phyloP scores from a whole-genome alignment of 139 green algal species.

The Coelastrella sp. region DNA sequence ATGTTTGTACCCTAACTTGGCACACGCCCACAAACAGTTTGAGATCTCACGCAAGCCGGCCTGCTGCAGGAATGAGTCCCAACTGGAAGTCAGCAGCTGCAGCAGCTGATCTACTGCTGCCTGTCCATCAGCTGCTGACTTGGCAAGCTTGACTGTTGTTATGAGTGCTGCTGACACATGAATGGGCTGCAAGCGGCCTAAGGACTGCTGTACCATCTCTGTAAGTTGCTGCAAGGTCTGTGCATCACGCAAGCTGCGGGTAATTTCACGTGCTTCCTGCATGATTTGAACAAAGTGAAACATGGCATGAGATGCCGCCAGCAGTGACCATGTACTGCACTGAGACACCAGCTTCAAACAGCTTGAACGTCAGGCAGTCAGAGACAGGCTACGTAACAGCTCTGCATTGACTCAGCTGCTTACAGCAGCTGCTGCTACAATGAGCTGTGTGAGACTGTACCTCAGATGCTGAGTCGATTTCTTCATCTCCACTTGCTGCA shows the following conservation, averaged over 20 bases:
- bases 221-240: background rate
- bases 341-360: too few relatives aligned
- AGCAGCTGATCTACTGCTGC: background rate
- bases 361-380: too few relatives aligned
- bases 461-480: too few relatives aligned
- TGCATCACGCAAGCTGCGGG: background rate
- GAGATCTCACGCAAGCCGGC: background rate
- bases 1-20: background rate
- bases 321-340: too few relatives aligned
- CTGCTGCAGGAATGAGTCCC: background rate
- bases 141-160: background rate
- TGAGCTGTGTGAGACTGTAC: too few relatives aligned
- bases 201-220: conserved; percentile 9
- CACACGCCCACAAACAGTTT: background rate
- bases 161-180: conserved; percentile 12
- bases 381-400: background rate
- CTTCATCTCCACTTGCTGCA: too few relatives aligned
- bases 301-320: background rate
- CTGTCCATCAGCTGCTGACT: background rate
- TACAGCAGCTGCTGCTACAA: too few relatives aligned
- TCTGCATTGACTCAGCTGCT: background rate
- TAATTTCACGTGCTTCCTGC: background rate
- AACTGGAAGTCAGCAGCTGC: background rate
- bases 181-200: background rate
- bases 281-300: background rate